Evolutionary conservation across 495 filamentous ascomycete species (phyloP).

Genomic region (Penicillium roqueforti): DNA sequence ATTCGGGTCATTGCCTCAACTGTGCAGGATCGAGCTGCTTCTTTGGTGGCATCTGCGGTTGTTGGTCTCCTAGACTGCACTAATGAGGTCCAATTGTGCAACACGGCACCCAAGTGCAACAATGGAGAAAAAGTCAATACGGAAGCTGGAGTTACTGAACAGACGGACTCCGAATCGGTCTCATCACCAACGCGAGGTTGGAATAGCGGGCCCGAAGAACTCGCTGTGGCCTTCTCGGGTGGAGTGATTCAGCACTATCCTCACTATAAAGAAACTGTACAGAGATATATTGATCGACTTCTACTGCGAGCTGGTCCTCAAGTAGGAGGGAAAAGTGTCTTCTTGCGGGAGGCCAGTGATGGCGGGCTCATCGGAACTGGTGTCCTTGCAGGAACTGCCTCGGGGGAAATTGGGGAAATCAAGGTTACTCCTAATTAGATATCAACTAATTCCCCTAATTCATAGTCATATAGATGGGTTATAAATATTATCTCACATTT

Average conservation of each 20-base stretch:
- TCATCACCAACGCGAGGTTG: constrained; percentile 17
- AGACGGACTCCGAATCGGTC: neutral
- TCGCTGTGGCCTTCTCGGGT: constrained; percentile 68
- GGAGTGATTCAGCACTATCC: constrained; percentile 70
- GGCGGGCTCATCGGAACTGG: constrained; percentile 69
- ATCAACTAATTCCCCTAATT: neutral
- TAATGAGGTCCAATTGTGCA: constrained; percentile 47
- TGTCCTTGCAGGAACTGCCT: constrained; percentile 54
- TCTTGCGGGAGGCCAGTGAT: constrained; percentile 60
- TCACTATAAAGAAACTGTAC: constrained; percentile 58
- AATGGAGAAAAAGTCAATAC: neutral
- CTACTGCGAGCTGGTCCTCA: constrained; percentile 46
- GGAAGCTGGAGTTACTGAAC: constrained; percentile 2
- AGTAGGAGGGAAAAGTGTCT: constrained; percentile 49
- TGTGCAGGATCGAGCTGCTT: constrained; percentile 60
- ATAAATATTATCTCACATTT: neutral
- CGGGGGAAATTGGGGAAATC: constrained; percentile 28
- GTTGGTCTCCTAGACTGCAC: constrained; percentile 59
- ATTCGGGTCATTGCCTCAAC: constrained; percentile 53
- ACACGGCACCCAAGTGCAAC: neutral
- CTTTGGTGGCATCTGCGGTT: constrained; percentile 60
- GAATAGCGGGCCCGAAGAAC: constrained; percentile 44
- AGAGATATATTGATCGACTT: constrained; percentile 57
- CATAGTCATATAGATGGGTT: neutral
- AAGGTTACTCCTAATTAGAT: neutral